phyloP scores from a whole-genome alignment of 2,329 filamentous ascomycete genomes.

The Cercospora sp. region DNA sequence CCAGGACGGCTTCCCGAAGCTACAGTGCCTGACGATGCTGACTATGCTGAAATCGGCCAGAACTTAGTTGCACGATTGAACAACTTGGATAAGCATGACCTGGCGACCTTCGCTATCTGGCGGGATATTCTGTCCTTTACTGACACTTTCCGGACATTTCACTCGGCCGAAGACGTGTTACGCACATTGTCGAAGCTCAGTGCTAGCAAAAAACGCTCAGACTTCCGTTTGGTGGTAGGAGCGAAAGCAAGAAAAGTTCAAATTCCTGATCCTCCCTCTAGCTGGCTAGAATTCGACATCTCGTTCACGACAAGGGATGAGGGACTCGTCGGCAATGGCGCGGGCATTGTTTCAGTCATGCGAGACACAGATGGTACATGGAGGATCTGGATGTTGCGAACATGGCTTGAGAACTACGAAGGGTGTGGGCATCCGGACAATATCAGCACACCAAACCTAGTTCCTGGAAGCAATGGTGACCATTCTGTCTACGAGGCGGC shows the following conservation, averaged over 20 bases:
- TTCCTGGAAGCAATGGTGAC: conserved; percentile 24
- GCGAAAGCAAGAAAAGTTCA: conserved; percentile 33
- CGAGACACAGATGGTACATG: conserved; percentile 38
- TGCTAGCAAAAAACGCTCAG: conserved; percentile 37
- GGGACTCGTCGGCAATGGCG: conserved; percentile 30
- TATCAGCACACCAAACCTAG: conserved; percentile 28
- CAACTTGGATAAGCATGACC: conserved; percentile 17
- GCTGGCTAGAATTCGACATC: conserved; percentile 33
- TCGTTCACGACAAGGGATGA: conserved; percentile 36
- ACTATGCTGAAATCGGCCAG: conserved; percentile 22
- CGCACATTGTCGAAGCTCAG: conserved; percentile 40
- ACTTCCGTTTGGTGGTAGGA: conserved; percentile 21
- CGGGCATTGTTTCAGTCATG: conserved; percentile 39
- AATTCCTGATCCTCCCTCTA: conserved; percentile 21
- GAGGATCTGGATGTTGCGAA: conserved; percentile 45
- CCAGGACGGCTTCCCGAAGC: conserved; percentile 28
- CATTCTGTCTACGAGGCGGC: conserved; percentile 31
- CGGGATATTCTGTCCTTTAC: conserved; percentile 59
- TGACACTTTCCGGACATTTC: conserved; percentile 58
- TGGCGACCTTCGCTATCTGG: conserved; percentile 43
- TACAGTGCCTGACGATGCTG: conserved; percentile 19
- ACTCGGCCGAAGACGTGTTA: conserved; percentile 47
- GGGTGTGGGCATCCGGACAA: conserved; percentile 37
- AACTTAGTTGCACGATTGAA: conserved; percentile 23
- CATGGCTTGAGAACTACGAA: conserved; percentile 42